Percentiles rank a stretch among this genome's conserved stretches.
Evolutionary conservation across 164 flowering plant species (phyloP).

Genomic region (Umbilicus rupestris): DNA sequence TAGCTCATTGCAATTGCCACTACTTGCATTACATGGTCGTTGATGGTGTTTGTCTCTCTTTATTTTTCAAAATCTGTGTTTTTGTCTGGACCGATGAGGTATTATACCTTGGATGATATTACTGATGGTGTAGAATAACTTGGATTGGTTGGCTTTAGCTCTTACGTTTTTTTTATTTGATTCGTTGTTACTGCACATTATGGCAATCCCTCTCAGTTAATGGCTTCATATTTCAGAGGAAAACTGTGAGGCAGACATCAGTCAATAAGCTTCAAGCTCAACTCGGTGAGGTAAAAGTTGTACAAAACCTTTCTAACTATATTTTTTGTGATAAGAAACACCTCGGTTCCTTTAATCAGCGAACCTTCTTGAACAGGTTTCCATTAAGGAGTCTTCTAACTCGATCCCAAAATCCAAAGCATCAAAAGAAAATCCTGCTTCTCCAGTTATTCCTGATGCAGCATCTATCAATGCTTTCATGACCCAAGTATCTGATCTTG

Average conservation of each 20-base stretch:
- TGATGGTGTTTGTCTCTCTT: no score
- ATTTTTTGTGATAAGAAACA: not conserved
- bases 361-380: constrained; percentile 25
- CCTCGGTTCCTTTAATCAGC: not conserved
- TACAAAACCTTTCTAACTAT: not conserved
- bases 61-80: no score
- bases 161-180: not conserved
- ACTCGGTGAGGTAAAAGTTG: constrained; percentile 26
- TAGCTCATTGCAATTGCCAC: no score
- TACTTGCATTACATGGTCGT: no score
- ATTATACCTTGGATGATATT: no score
- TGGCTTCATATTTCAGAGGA: not conserved
- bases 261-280: constrained; percentile 30
- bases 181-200: not conserved
- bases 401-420: constrained; percentile 19
- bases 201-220: not conserved
- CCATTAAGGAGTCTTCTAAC: constrained; percentile 29
- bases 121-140: no score
- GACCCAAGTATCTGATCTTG: constrained; percentile 53
- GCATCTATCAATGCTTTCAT: constrained; percentile 41
- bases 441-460: constrained; percentile 17
- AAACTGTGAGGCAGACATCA: constrained; percentile 17
- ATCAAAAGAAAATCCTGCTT: constrained; percentile 12
- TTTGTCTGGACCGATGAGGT: no score
- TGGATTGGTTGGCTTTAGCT: no score